Evolutionary conservation across 306 rosid species (phyloP).

Genomic region (Malus sylvestris): DNA sequence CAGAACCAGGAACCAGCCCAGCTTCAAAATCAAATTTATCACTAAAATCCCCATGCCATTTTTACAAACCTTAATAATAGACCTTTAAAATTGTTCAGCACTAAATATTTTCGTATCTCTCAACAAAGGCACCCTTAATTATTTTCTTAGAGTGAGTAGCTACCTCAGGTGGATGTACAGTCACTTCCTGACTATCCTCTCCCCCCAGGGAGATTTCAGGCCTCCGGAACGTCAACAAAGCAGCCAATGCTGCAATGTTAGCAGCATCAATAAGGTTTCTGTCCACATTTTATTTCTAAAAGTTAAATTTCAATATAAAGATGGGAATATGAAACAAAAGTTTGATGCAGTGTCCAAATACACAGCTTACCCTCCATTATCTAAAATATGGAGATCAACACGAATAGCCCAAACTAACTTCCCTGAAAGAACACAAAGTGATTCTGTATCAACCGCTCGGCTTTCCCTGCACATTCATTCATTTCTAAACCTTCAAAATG

Average conservation of each 20-base stretch:
- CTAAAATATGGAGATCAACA: slow-evolving; percentile 76
- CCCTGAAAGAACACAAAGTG: slow-evolving; percentile 69
- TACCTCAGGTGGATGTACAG: slow-evolving; percentile 87
- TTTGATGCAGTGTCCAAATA: neutral
- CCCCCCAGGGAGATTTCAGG: slow-evolving; percentile 85
- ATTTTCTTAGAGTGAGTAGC: slow-evolving; percentile 1
- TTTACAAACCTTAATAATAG: neutral
- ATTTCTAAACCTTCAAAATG: slow-evolving; percentile 7
- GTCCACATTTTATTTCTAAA: slow-evolving; percentile 1
- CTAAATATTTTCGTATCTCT: neutral
- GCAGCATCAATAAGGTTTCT: slow-evolving; percentile 92
- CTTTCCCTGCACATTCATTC: slow-evolving; percentile 55
- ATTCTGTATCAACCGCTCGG: slow-evolving; percentile 75
- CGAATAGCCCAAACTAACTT: slow-evolving; percentile 82
- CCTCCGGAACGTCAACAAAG: slow-evolving; percentile 69
- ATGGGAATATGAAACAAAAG: neutral
- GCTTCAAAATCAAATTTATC: neutral
- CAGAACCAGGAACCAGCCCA: neutral
- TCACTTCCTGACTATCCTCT: slow-evolving; percentile 76
- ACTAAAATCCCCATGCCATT: neutral
- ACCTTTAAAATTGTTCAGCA: neutral
- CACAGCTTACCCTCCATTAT: slow-evolving; percentile 70
- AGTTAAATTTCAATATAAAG: neutral
- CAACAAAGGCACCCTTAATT: neutral
- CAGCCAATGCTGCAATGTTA: slow-evolving; percentile 78